phyloP scores from a whole-genome alignment of 345 rosid species.

The Rubroshorea leprosula region DNA sequence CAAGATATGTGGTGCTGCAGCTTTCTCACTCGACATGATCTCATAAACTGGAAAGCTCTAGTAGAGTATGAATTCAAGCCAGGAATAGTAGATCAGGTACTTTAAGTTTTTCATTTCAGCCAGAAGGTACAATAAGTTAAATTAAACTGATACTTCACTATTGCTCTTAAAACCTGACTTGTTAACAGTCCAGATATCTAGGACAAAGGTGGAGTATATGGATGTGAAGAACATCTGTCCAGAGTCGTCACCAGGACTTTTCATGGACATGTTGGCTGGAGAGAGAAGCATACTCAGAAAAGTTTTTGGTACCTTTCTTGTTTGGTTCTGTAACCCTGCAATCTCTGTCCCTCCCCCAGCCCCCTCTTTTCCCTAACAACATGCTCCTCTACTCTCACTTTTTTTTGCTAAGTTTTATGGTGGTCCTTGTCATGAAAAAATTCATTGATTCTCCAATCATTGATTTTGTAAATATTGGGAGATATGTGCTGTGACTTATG shows the following conservation, averaged over 20 bases:
- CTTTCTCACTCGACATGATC: constrained; percentile 60
- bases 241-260: constrained; percentile 52
- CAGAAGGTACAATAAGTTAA: background rate
- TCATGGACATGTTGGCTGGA: constrained; percentile 62
- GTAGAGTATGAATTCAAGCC: constrained; percentile 51
- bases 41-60: constrained; percentile 82
- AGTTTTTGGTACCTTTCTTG: constrained; percentile 65
- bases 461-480: background rate
- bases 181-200: constrained; percentile 96
- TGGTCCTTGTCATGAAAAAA: too few relatives aligned
- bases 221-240: constrained; percentile 62
- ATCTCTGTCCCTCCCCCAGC: background rate
- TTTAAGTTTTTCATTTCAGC: background rate
- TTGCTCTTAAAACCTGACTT: constrained; percentile 65
- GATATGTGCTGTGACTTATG: too few relatives aligned
- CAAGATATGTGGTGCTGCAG: constrained; percentile 31
- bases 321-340: constrained; percentile 3
- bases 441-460: background rate
- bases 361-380: background rate
- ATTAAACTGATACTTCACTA: constrained; percentile 10
- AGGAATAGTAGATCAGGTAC: constrained; percentile 53
- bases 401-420: too few relatives aligned
- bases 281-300: constrained; percentile 69
- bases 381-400: too few relatives aligned
- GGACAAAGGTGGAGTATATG: constrained; percentile 64